Percentiles rank a stretch among this genome's conserved stretches.
phyloP scores from a whole-genome alignment of 371 early-diverging fungal genomes.

The Syncephalis plumigaleata region DNA sequence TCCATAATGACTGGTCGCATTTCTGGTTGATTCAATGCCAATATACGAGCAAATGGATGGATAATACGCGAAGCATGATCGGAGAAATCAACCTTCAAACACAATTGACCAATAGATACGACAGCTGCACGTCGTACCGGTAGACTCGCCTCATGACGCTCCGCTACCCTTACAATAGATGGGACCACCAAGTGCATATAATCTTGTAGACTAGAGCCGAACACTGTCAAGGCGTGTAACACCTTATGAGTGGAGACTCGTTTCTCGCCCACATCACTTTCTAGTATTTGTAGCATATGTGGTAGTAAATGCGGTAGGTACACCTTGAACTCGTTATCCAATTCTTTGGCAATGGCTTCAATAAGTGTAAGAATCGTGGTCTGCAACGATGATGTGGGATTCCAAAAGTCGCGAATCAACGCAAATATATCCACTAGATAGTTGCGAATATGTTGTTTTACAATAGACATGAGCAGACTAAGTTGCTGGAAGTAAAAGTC shows the following conservation, averaged over 20 bases:
- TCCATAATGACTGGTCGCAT: constrained; percentile 62
- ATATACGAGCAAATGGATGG: constrained; percentile 70
- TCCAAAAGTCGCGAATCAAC: constrained; percentile 69
- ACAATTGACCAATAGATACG: constrained; percentile 58
- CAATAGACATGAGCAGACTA: constrained; percentile 67
- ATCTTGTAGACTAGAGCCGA: constrained; percentile 84
- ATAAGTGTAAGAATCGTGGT: constrained; percentile 65
- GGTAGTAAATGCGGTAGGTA: constrained; percentile 48
- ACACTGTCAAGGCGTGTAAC: constrained; percentile 64
- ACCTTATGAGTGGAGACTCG: constrained; percentile 58
- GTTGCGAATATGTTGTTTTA: constrained; percentile 75
- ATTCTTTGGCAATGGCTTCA: constrained; percentile 68
- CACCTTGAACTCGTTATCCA: constrained; percentile 78
- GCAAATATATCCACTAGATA: constrained; percentile 67
- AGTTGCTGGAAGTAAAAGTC: constrained; percentile 83
- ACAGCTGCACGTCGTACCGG: constrained; percentile 58
- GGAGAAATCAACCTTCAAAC: constrained; percentile 63
- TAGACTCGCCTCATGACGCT: constrained; percentile 43
- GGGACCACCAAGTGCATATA: constrained; percentile 88
- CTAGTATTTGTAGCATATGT: constrained; percentile 56
- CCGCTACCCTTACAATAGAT: constrained; percentile 65
- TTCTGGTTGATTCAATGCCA: constrained; percentile 30
- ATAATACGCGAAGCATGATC: constrained; percentile 86
- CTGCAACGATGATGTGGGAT: constrained; percentile 47
- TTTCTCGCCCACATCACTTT: constrained; percentile 54